Conservation (phyloP, 495 filamentous ascomycete species). For the Lasiosphaeriaceae sp. region DNA sequence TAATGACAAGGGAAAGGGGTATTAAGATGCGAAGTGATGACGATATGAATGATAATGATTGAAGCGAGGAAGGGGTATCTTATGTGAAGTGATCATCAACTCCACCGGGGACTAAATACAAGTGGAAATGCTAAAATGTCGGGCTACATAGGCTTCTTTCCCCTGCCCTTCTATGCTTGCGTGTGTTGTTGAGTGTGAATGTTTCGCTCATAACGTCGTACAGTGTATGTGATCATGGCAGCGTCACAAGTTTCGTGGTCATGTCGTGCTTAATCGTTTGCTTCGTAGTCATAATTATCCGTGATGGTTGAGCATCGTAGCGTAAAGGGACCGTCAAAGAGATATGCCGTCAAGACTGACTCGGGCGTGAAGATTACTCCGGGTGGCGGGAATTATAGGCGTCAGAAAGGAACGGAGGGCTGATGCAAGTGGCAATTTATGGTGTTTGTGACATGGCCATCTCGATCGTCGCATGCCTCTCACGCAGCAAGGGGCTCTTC, state of each 20-base stretch:
- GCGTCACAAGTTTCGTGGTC: not conserved
- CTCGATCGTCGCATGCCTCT: conserved; percentile 51
- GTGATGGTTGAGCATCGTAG: not conserved
- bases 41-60: conserved; percentile 2
- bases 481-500: conserved; percentile 45
- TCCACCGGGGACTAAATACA: conserved; percentile 14
- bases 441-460: conserved; percentile 32
- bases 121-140: conserved; percentile 7
- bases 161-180: not conserved
- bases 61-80: conserved; percentile 30
- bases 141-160: not conserved
- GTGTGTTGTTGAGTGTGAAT: not conserved
- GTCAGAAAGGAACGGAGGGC: not conserved
- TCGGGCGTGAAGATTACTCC: not conserved
- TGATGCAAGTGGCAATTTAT: not conserved
- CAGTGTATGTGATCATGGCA: not conserved
- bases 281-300: not conserved
- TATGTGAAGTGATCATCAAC: conserved; percentile 29
- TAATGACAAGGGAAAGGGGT: not conserved
- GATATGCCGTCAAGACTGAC: too few relatives aligned
- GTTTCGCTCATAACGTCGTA: not conserved
- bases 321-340: not conserved
- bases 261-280: not conserved
- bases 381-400: not conserved
- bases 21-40: not conserved